phyloP scores from a whole-genome alignment of 768 basidiomycete species.

The Boletus fagicola region DNA sequence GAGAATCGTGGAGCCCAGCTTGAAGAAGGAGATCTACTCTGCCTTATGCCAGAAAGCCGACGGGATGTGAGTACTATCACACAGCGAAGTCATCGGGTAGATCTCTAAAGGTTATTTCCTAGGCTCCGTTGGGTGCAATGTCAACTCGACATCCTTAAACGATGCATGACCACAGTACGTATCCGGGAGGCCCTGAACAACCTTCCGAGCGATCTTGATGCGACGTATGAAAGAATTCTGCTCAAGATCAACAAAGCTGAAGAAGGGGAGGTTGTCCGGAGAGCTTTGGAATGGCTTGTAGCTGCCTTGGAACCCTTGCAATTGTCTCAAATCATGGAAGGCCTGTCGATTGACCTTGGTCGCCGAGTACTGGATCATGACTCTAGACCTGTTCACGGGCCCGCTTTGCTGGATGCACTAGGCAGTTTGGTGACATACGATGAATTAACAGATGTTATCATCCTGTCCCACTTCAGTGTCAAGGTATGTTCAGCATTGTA shows the following conservation, averaged over 20 bases:
- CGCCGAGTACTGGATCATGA: background rate
- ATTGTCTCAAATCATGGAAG: background rate
- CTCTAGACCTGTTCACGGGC: background rate
- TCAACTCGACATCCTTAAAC: background rate
- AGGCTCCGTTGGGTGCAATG: slow-evolving; percentile 15
- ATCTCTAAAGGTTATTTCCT: too few relatives aligned
- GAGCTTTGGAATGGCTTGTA: slow-evolving; percentile 6
- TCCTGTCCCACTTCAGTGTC: slow-evolving; percentile 5
- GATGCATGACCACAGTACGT: background rate
- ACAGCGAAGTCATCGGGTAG: too few relatives aligned
- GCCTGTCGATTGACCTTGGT: background rate
- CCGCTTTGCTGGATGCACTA: background rate
- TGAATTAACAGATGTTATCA: background rate
- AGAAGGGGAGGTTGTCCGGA: background rate
- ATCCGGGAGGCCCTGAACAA: background rate
- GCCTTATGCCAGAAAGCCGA: background rate
- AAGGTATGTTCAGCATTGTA: background rate
- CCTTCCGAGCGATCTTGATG: slow-evolving; percentile 2
- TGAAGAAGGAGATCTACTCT: slow-evolving; percentile 7
- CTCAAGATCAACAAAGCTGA: background rate
- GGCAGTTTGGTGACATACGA: slow-evolving; percentile 6
- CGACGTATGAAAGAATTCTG: slow-evolving; percentile 4
- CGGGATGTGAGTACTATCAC: slow-evolving; percentile 4
- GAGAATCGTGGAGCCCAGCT: background rate
- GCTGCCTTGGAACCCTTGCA: background rate